phyloP scores from a whole-genome alignment of 2,329 filamentous ascomycete species.

The Sclerotinia spermophila region DNA sequence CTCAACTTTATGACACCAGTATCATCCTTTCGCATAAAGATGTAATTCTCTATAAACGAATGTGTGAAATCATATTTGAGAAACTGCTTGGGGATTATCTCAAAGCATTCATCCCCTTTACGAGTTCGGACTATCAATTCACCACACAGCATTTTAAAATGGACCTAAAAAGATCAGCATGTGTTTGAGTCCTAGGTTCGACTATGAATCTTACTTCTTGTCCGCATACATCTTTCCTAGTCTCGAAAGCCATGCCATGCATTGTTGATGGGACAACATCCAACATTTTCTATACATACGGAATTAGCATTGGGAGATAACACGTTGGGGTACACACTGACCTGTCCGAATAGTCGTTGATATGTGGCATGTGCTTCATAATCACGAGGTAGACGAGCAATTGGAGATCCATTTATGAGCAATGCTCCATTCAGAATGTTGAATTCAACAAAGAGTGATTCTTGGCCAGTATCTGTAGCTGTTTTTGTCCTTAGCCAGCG shows the following conservation, averaged over 20 bases:
- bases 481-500: slow-evolving; percentile 38
- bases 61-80: slow-evolving; percentile 22
- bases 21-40: slow-evolving; percentile 22
- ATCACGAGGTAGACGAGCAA: slow-evolving; percentile 45
- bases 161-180: slow-evolving; percentile 33
- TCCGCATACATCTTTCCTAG: slow-evolving; percentile 30
- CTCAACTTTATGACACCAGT: slow-evolving; percentile 26
- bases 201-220: slow-evolving; percentile 27
- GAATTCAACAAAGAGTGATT: slow-evolving; percentile 41
- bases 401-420: slow-evolving; percentile 49
- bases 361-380: slow-evolving; percentile 40
- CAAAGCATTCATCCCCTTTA: slow-evolving; percentile 13
- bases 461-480: background rate
- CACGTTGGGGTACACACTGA: background rate
- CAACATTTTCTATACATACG: slow-evolving; percentile 24
- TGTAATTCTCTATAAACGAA: slow-evolving; percentile 20
- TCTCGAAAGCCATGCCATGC: slow-evolving; percentile 39
- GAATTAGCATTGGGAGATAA: background rate
- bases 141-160: slow-evolving; percentile 31
- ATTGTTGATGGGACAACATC: slow-evolving; percentile 35
- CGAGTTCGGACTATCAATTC: slow-evolving; percentile 36
- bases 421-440: slow-evolving; percentile 51
- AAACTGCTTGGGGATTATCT: slow-evolving; percentile 21
- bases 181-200: background rate
- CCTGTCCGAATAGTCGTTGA: slow-evolving; percentile 24